A percentile compares a stretch with the other conserved stretches of the same genome.
Conservation (phyloP, 2,329 filamentous ascomycete species). For the Trichoderma atroviride region DNA sequence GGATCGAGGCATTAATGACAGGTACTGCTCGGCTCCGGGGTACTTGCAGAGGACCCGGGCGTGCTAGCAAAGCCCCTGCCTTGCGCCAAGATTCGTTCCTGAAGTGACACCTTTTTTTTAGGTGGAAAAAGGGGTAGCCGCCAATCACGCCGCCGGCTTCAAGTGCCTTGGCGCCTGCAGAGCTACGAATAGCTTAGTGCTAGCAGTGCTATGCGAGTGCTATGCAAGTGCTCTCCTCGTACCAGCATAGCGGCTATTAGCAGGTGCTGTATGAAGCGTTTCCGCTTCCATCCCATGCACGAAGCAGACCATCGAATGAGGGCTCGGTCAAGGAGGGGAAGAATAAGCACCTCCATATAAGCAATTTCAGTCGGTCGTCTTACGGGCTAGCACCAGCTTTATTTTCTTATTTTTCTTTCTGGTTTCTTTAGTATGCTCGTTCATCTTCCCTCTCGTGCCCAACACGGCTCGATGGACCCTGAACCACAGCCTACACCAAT, state of each 20-base stretch:
- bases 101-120: conserved; percentile 24
- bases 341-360: not conserved
- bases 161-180: conserved; percentile 19
- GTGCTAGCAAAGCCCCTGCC: not conserved
- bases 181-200: not conserved
- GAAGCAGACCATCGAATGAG: not conserved
- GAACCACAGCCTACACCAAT: conserved; percentile 1
- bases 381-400: not conserved
- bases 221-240: not conserved
- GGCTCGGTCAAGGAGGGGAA: conserved; percentile 8
- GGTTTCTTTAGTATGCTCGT: not conserved
- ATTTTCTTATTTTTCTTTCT: not conserved
- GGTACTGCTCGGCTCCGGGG: not conserved
- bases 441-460: not conserved
- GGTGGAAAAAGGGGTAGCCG: conserved; percentile 26
- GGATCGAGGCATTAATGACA: not conserved
- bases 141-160: conserved; percentile 20
- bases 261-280: not conserved
- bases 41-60: conserved; percentile 7
- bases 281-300: not conserved
- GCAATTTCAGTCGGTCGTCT: not conserved
- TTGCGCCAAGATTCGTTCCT: conserved; percentile 26
- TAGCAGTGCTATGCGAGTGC: not conserved
- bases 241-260: not conserved
- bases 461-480: not conserved